Conservation (phyloP, 1,284 basidiomycete genomes). For the Ustilago xerochloae region DNA sequence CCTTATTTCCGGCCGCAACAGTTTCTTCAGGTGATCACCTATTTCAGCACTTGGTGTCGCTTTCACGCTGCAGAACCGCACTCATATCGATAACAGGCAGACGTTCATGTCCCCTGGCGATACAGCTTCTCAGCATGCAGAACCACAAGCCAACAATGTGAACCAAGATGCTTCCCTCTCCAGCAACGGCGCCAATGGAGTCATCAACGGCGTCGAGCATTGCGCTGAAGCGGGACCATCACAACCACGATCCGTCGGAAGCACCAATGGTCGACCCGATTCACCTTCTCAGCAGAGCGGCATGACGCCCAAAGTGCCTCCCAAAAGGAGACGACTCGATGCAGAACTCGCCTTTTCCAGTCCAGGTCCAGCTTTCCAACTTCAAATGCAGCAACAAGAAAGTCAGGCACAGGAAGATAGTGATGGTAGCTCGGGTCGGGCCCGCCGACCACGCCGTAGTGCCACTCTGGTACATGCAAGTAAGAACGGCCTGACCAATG, state of each 20-base stretch:
- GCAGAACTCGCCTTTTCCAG: constrained; percentile 61
- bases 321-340: constrained; percentile 53
- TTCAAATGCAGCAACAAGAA: constrained; percentile 15
- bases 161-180: constrained; percentile 11
- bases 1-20: too few relatives aligned
- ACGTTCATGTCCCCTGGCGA: constrained; percentile 40
- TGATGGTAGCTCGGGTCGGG: constrained; percentile 16
- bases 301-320: constrained; percentile 21
- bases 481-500: neutral
- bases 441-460: constrained; percentile 32
- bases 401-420: constrained; percentile 10
- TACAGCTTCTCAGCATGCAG: constrained; percentile 28
- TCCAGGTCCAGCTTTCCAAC: constrained; percentile 60
- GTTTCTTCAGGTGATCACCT: too few relatives aligned
- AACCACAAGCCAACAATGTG: constrained; percentile 26
- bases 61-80: too few relatives aligned
- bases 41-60: too few relatives aligned
- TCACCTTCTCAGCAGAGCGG: constrained; percentile 10
- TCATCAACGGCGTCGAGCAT: neutral
- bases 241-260: constrained; percentile 7
- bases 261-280: constrained; percentile 4
- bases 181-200: constrained; percentile 2
- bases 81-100: constrained; percentile 2
- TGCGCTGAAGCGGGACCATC: constrained; percentile 27
- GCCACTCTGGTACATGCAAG: constrained; percentile 7